These are phyloP conservation scores for Perilla frutescens DNA, from an alignment of 257 asterid species.

Conservation along the genomic window DNA sequence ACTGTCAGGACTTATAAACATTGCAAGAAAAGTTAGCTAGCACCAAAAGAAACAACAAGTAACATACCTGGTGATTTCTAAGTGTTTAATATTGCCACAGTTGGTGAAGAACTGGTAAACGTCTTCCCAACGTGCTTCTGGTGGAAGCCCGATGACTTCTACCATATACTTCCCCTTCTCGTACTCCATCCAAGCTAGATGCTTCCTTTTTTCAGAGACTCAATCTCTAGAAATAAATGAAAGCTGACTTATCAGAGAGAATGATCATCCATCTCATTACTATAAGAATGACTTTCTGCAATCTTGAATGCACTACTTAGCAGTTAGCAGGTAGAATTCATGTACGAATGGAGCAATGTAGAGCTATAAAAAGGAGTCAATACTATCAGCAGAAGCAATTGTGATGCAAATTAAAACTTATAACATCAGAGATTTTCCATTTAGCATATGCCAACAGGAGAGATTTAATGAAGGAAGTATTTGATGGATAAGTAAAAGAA, in stretches of 20 bases:
- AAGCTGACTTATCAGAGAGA: not conserved
- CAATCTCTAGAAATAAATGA: not conserved
- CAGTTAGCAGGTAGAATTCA: slow-evolving; percentile 1
- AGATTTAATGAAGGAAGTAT: not conserved
- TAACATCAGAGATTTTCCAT: not conserved
- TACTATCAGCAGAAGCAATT: not conserved
- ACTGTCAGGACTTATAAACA: not conserved
- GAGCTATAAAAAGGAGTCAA: not conserved
- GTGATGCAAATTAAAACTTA: not conserved
- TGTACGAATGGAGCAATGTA: not conserved
- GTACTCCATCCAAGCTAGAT: slow-evolving; percentile 32
- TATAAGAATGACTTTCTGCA: not conserved
- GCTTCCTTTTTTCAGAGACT: slow-evolving; percentile 7
- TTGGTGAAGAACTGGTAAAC: slow-evolving; percentile 58
- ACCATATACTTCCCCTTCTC: slow-evolving; percentile 44
- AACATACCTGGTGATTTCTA: slow-evolving; percentile 54
- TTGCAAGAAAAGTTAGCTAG: not conserved
- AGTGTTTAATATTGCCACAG: slow-evolving; percentile 58
- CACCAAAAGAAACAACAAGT: not conserved
- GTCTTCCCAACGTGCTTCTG: slow-evolving; percentile 52
- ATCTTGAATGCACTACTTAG: not conserved
- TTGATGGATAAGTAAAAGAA: too few relatives aligned
- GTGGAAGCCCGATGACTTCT: slow-evolving; percentile 65
- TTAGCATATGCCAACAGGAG: too few relatives aligned
- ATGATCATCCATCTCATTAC: not conserved